phyloP scores from a whole-genome alignment of 2,329 filamentous ascomycete species.

The Trichocomaceae sp. region DNA sequence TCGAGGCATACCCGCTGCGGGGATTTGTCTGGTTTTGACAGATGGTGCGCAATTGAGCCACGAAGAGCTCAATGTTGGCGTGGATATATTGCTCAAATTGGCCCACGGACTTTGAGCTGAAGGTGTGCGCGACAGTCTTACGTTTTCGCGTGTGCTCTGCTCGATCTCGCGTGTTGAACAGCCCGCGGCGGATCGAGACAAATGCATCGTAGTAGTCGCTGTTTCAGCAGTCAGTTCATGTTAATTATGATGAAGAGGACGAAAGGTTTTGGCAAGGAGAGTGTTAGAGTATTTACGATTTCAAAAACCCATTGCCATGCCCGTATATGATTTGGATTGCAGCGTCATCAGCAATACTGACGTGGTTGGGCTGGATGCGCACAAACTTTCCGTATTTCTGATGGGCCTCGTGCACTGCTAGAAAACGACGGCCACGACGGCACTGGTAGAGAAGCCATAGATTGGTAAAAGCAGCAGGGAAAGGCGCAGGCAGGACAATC shows the following conservation, averaged over 20 bases:
- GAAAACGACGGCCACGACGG: slow-evolving; percentile 60
- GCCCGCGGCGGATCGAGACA: slow-evolving; percentile 73
- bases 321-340: slow-evolving; percentile 74
- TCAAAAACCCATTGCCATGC: slow-evolving; percentile 68
- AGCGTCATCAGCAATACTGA: slow-evolving; percentile 72
- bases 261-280: slow-evolving; percentile 24
- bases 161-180: slow-evolving; percentile 85
- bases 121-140: slow-evolving; percentile 82
- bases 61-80: slow-evolving; percentile 67
- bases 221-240: background rate
- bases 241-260: background rate
- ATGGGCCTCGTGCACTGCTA: slow-evolving; percentile 64
- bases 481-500: slow-evolving; percentile 45
- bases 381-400: slow-evolving; percentile 72
- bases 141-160: slow-evolving; percentile 79
- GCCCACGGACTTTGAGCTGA: slow-evolving; percentile 70
- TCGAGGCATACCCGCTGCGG: slow-evolving; percentile 50
- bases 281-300: slow-evolving; percentile 50
- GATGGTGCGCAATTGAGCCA: slow-evolving; percentile 64
- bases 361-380: slow-evolving; percentile 75
- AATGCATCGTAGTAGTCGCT: slow-evolving; percentile 89
- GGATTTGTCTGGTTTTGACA: slow-evolving; percentile 42
- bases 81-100: slow-evolving; percentile 90
- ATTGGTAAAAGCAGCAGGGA: slow-evolving; percentile 61
- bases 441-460: slow-evolving; percentile 68